Base-by-base conservation (phyloP, 2,329 filamentous ascomycete genomes). In the Hirsutella minnesotensis region DNA sequence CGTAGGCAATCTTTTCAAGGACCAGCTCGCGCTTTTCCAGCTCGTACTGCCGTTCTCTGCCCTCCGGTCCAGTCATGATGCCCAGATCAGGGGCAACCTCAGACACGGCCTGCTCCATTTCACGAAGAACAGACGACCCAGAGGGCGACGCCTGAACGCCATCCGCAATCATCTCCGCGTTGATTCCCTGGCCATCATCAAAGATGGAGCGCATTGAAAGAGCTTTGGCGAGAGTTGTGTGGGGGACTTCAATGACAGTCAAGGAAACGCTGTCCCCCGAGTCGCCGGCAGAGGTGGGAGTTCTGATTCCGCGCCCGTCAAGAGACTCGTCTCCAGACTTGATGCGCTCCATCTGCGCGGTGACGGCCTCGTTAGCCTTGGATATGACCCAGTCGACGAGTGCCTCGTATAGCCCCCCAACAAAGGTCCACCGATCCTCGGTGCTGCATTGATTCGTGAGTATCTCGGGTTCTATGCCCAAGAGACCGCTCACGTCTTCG, bases 151-250 rank as follows among this genome's bases (percentile, higher is more conserved):
- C 74, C n/a, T 85, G 75, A 1, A 98, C 76, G 9, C 92, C 92
- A 51, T 98, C 92, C 48, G 90, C 83, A 56, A 90, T 94, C 89
- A 98, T 96, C 67, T 98, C 92, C 0, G 83, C 75, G 53, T 96
- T 96, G 65, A 98, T 95, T 41, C 92, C 92, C 18, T 82, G 70
- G n/a, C 72, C 77, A 53, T 96, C 92, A 51, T 98, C 90, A 53
- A 98, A 98, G 30, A 96, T 78, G 13, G 86, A 86, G 33, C 87
- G 84, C 67, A 98, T 79, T 12, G 86, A 79, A n/a, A 94, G 65
- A 0, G 90, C 92, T 62, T 92, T 95, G 45, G 85, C 88, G 1
- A 98, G 70, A 1, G 76, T 72, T 24, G 86, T 80, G 48, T 81
- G 77, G 0, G 92, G 87, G 9, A 96, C 73, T 51, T 96, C 92